Conservation (phyloP, 495 filamentous ascomycete genomes). For the Podospora pseudocomata region DNA sequence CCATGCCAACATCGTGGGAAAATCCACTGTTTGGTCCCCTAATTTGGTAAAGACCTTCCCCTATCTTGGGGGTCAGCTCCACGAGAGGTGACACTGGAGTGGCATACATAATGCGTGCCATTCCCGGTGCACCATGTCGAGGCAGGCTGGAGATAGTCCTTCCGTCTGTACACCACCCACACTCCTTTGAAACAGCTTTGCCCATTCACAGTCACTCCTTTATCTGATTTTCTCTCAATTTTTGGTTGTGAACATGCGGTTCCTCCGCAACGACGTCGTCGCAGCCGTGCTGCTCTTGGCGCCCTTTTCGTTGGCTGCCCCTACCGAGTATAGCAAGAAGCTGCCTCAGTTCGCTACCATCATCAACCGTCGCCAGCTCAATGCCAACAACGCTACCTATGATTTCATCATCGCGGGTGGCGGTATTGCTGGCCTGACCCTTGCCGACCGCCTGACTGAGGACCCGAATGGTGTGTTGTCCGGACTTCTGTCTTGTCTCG, state of each 20-base stretch:
- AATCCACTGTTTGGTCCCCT: background rate
- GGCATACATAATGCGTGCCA: background rate
- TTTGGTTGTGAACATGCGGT: conserved; percentile 7
- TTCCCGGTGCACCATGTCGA: background rate
- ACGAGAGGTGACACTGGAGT: background rate
- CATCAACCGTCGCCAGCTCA: conserved; percentile 16
- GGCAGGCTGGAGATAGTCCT: background rate
- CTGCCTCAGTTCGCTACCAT: conserved; percentile 29
- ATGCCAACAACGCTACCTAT: conserved; percentile 27
- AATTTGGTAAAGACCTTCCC: background rate
- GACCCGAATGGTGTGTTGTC: conserved; percentile 35
- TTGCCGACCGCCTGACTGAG: conserved; percentile 49
- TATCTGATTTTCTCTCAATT: background rate
- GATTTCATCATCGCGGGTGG: conserved; percentile 51
- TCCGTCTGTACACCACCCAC: background rate
- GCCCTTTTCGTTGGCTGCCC: conserved; percentile 5
- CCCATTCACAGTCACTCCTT: background rate
- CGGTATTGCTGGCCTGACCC: conserved; percentile 45
- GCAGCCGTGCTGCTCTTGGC: conserved; percentile 8
- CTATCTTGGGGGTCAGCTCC: background rate
- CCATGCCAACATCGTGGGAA: background rate
- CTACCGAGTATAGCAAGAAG: conserved; percentile 1
- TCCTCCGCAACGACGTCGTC: background rate
- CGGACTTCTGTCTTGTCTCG: background rate
- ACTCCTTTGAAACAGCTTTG: background rate